phyloP scores from a whole-genome alignment of 352 stramenopile species.

The Phytophthora brassicae region DNA sequence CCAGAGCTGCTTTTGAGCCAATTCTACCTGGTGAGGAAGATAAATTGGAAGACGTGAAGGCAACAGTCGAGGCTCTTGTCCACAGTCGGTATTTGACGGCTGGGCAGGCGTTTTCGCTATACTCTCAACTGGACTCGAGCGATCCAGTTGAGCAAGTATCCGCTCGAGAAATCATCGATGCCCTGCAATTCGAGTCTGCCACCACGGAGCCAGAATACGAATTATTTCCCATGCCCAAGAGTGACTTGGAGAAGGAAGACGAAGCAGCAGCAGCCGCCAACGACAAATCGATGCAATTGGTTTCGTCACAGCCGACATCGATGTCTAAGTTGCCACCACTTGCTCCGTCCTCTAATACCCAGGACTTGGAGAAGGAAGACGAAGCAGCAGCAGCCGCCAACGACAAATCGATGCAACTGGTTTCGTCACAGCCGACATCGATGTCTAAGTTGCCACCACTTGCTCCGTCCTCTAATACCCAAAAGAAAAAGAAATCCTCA shows the following conservation, averaged over 20 bases:
- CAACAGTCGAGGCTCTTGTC: constrained; percentile 68
- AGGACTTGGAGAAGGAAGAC: constrained; percentile 10
- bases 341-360: constrained; percentile 21
- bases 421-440: not conserved
- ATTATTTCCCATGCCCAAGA: constrained; percentile 28
- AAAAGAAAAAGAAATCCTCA: constrained; percentile 20
- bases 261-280: constrained; percentile 4
- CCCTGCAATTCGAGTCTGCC: constrained; percentile 46
- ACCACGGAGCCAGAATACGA: constrained; percentile 28
- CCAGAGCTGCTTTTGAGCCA: constrained; percentile 25
- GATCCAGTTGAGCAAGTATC: constrained; percentile 45
- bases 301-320: not conserved
- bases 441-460: constrained; percentile 19
- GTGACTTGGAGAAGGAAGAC: constrained; percentile 5
- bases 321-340: constrained; percentile 19
- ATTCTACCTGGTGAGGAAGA: constrained; percentile 27
- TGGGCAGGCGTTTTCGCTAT: constrained; percentile 71
- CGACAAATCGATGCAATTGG: constrained; percentile 3
- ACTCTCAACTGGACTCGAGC: constrained; percentile 52
- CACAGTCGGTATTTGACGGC: constrained; percentile 52
- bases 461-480: constrained; percentile 3
- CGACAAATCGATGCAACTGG: constrained; percentile 2
- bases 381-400: not conserved
- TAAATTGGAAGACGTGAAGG: constrained; percentile 47
- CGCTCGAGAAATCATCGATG: constrained; percentile 59